Base-by-base conservation (phyloP, 2,329 filamentous ascomycete species). In the Neocatenulostroma microsporum region DNA sequence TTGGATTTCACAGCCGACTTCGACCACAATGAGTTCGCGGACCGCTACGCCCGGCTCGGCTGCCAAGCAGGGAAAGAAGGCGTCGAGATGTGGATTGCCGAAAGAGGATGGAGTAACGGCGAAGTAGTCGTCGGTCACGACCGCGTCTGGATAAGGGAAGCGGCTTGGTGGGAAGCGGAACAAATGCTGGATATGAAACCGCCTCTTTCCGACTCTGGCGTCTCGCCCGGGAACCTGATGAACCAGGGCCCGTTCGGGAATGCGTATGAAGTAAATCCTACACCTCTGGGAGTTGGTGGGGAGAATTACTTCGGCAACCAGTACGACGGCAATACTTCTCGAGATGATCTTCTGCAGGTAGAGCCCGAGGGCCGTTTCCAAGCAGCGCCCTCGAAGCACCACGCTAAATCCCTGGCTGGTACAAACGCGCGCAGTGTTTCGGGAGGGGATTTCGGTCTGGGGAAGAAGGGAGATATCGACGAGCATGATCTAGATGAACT, bases 1-100 rank as follows among this genome's bases (percentile, higher is more conserved):
- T 76, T 96, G 2, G 91, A 98, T 57, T 98, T 94, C 61, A 98
- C 91, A 0, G 86, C 88, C 1, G 91, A 98, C 55, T 98, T 96
- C 49, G 91, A 98, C 53, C 68, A 88, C 4, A 85, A 94, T 12
- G 91, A 98, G 58, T 96, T 98, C 52, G 75, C 80, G 14, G 78
- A 81, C 49, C 79, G 91, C 29, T 98, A 95, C 57, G 70, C 78
- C 4, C 69, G 76, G 5, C 73, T 98, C 1, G 91, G 91, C 11
- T 98, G 91, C 60, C 77, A 81, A 50, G 86, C 94, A 46, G 91
- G 91, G 39, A 79, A 78, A 45, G 91, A 98, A 45, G 91, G 89
- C 31, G 87, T 95, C 36, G 86, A 96, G 56, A 93, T 76, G 52
- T 98, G 89, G 86, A 73, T 93, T 40, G 73, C 96, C 33, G 88